Evolutionary conservation across 192 early-diverging fungal genomes (phyloP).

Genomic region (Gamsiella multidivaricata): DNA sequence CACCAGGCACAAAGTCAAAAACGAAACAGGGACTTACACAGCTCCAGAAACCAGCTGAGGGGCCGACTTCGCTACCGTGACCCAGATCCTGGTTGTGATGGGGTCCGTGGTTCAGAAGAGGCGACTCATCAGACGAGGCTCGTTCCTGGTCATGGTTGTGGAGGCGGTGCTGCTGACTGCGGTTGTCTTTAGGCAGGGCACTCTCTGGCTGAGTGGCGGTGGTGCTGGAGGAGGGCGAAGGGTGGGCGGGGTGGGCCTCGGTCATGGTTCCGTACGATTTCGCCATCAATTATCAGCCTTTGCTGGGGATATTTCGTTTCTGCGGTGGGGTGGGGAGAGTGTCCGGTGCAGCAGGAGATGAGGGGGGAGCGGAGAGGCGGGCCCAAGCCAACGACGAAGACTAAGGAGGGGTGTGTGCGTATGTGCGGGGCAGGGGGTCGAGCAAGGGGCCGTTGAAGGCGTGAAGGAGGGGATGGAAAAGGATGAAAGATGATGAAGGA

Average conservation of each 20-base stretch:
- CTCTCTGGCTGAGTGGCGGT: slow-evolving; percentile 1
- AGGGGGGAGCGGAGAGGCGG: not conserved
- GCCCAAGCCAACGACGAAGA: too few relatives aligned
- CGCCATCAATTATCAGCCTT: slow-evolving; percentile 24
- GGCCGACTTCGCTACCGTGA: slow-evolving; percentile 47
- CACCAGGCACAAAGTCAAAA: too few relatives aligned
- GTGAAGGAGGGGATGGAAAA: too few relatives aligned
- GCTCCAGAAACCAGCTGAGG: slow-evolving; percentile 51
- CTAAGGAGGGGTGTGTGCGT: too few relatives aligned
- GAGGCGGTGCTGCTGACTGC: not conserved
- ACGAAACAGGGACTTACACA: slow-evolving; percentile 37
- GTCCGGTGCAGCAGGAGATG: slow-evolving; percentile 7
- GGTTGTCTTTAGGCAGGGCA: not conserved
- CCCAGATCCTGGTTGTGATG: slow-evolving; percentile 41
- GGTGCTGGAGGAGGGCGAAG: slow-evolving; percentile 9
- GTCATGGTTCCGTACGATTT: slow-evolving; percentile 40
- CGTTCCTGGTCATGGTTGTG: slow-evolving; percentile 1
- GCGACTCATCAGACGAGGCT: slow-evolving; percentile 41
- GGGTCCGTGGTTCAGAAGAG: slow-evolving; percentile 40
- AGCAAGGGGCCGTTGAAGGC: too few relatives aligned
- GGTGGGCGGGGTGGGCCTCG: slow-evolving; percentile 16
- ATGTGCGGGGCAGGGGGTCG: too few relatives aligned
- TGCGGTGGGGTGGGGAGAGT: not conserved
- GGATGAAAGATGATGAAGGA: too few relatives aligned
- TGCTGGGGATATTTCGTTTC: not conserved